phyloP scores from a whole-genome alignment of 345 rosid genomes.

The Aurinia saxatilis region DNA sequence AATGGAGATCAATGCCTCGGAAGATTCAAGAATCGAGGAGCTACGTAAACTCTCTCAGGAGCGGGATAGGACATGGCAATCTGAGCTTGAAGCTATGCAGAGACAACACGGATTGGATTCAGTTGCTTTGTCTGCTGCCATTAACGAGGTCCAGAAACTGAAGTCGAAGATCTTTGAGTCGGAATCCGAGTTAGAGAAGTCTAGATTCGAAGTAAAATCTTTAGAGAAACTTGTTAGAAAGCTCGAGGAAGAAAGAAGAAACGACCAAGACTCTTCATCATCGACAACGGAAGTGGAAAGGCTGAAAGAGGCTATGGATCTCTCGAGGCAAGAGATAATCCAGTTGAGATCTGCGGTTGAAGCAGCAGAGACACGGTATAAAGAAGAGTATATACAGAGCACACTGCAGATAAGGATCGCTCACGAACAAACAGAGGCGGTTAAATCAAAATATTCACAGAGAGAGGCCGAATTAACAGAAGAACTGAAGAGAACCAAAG shows the following conservation, averaged over 20 bases:
- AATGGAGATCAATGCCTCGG: constrained; percentile 62
- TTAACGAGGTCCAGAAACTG: constrained; percentile 82
- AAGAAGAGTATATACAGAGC: constrained; percentile 82
- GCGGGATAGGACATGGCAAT: constrained; percentile 83
- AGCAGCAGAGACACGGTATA: constrained; percentile 67
- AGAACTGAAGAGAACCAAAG: constrained; percentile 42
- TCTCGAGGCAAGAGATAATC: constrained; percentile 40
- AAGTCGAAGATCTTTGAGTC: constrained; percentile 68
- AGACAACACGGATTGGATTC: constrained; percentile 79
- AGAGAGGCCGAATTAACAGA: constrained; percentile 50
- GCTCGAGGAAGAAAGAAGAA: constrained; percentile 37
- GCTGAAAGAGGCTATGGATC: constrained; percentile 32
- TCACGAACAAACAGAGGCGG: constrained; percentile 54
- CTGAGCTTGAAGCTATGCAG: constrained; percentile 88
- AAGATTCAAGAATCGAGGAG: constrained; percentile 75
- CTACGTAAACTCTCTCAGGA: constrained; percentile 74
- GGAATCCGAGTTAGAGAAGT: constrained; percentile 72
- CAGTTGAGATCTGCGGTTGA: constrained; percentile 59
- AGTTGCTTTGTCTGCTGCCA: constrained; percentile 59
- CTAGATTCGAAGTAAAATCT: constrained; percentile 42
- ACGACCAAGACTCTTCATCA: constrained; percentile 19
- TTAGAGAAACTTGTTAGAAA: constrained; percentile 55
- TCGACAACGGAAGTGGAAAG: constrained; percentile 23
- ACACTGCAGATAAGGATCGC: constrained; percentile 78
- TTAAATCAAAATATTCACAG: constrained; percentile 39